phyloP scores from a whole-genome alignment of 1,284 basidiomycete genomes.

The Hymenochaete sp. region DNA sequence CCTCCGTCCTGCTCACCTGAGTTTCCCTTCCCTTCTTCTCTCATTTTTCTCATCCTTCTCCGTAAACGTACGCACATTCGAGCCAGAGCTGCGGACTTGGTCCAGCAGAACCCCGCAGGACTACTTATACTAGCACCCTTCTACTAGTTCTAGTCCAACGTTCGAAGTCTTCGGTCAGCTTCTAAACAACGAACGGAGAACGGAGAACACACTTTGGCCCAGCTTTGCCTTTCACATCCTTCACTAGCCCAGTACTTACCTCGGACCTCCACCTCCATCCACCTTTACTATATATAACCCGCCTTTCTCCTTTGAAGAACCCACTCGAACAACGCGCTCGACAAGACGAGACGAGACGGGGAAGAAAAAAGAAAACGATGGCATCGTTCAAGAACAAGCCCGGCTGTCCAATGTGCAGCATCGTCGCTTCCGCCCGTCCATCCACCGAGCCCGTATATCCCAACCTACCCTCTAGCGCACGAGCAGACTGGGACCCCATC shows the following conservation, averaged over 20 bases:
- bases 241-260: no score
- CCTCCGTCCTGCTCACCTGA: no score
- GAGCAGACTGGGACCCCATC: background rate
- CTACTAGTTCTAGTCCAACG: no score
- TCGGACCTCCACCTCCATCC: background rate
- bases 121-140: no score
- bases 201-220: no score
- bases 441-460: constrained; percentile 24
- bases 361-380: background rate
- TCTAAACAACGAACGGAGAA: no score
- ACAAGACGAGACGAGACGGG: background rate
- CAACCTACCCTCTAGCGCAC: background rate
- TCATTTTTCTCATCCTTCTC: no score
- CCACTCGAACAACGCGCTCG: background rate
- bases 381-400: constrained; percentile 53
- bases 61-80: no score
- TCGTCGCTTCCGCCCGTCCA: constrained; percentile 32
- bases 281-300: no score
- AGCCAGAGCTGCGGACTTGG: no score
- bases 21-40: background rate
- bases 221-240: background rate
- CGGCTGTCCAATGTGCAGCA: constrained; percentile 68
- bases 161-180: no score
- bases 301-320: background rate
- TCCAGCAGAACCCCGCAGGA: no score